Base-by-base conservation (phyloP, 257 asterid genomes). In the Solanum medicagineum region DNA sequence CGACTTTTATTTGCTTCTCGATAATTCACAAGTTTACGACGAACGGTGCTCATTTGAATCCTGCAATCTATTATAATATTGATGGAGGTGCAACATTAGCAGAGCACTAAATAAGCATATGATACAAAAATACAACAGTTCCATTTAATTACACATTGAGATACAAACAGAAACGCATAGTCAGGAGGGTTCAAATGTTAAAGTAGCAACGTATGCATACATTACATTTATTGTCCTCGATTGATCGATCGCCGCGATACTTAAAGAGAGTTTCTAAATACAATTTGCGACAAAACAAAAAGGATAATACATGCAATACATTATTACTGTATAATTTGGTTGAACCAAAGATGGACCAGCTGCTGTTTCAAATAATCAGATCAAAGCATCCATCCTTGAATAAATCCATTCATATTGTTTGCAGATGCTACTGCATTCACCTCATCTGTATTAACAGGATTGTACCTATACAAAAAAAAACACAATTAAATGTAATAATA, bases 371-470 rank as follows among this genome's bases (percentile, higher is more conserved):
- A 79, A 54, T 15, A 11, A 81, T 81, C 22, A 57, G 2, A 82
- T 44, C 66, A 85, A 15, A 54, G 86, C 88, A 87, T 85, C 85
- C 85, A 85, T 11, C 90, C 90, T 40, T 63, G 88, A 54, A 87
- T 80, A 83, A 55, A 87, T 74, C 88, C 90, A 87, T 85, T 85
- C 73, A 87, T 71, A 77, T 65, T 75, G 4, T 85, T 86, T 45
- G 59, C 55, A 14, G 81, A 10, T 24, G 86, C 65, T 2, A 24
- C 85, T 17, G 45, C 86, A 74, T 75, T 82, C 29, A 44, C 84
- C 84, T 69, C 88, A 81, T 81, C 80, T 19, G 90, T 22, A 55
- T 73, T 65, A 24, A 45, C 84, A 26, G 51, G 86, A 59, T 55
- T 85, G 82, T 85, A 85, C 83, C 90, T 87, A 19, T 56, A 5